Evolutionary conservation across 2,329 filamentous ascomycete species (phyloP), one percentile per base, ranked within the genome.

Genomic region (Arachnomyces sp.): DNA sequence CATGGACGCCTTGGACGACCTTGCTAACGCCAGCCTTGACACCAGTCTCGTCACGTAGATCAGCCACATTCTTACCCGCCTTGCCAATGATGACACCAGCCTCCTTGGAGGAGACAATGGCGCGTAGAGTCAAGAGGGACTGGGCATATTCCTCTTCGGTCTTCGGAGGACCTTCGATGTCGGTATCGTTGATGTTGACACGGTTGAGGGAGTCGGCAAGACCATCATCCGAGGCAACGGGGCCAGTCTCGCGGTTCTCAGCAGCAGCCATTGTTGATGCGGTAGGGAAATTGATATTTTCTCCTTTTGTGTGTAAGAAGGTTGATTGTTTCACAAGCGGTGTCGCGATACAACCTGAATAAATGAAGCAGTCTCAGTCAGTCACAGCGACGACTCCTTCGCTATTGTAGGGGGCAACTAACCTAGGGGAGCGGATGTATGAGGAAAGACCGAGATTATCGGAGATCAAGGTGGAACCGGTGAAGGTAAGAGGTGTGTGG

Each of bases 71-170:
- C 76, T 96, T 94, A 60, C 92, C 92, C 43, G 83, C 88, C 71
- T 98, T 98, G 66, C 92, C 92, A 65, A 98, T 98, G 66, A 98
- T 96, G 56, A 98, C 88, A 59, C 92, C 92, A 44, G 92, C 92
- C 69, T 98, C 92, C 72, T 96, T 96, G 64, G 92, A 95, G 28
- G 92, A 95, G 52, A 98, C 92, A 61, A 98, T 95, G 54, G 92
- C 92, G 62, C 92, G 85, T 49, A 98, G 79, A 46, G 92, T 98
- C 57, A 98, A 75, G 67, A 93, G 85, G 38, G 89, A 81, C 63
- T 88, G 79, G 38, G 87, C 88, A 61, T 98, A 98, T 66, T 98
- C 92, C 63, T 96, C 89, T 55, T 98, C 92, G 43, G 90, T 94
- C 71, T 90, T 92, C 56, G 87, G 90, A 45, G 77, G 76, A 47